Percentiles rank a stretch among this genome's conserved stretches.
Conservation (phyloP, 176 grass and related monocot species). For the Cocos nucifera region DNA sequence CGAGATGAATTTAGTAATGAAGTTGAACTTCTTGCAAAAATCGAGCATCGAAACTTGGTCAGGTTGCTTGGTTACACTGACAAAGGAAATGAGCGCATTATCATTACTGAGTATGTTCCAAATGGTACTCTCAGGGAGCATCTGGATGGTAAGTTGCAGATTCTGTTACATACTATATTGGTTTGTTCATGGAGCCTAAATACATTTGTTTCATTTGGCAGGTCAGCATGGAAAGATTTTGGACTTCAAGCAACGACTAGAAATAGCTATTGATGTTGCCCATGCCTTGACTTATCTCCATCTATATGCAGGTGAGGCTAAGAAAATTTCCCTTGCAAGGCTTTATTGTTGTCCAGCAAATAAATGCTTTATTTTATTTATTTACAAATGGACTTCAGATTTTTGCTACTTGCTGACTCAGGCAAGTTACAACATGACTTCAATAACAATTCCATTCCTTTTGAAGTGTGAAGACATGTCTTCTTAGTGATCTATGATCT, state of each 20-base stretch:
- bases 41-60: slow-evolving; percentile 96
- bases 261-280: slow-evolving; percentile 96
- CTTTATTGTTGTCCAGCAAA: too few relatives aligned
- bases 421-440: too few relatives aligned
- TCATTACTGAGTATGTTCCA: slow-evolving; percentile 90
- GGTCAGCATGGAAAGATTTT: slow-evolving; percentile 65
- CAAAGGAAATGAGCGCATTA: slow-evolving; percentile 93
- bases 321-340: too few relatives aligned
- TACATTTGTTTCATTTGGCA: slow-evolving; percentile 32
- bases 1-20: slow-evolving; percentile 93
- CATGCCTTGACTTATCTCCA: slow-evolving; percentile 97
- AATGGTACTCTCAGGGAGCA: slow-evolving; percentile 98
- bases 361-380: too few relatives aligned
- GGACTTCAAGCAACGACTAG: slow-evolving; percentile 90
- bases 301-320: slow-evolving; percentile 71
- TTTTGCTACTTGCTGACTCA: too few relatives aligned
- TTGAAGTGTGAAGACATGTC: too few relatives aligned
- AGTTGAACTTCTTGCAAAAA: slow-evolving; percentile 88
- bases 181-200: not conserved
- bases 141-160: slow-evolving; percentile 66
- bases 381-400: too few relatives aligned
- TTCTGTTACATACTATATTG: slow-evolving; percentile 1
- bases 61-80: slow-evolving; percentile 75
- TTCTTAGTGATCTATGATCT: too few relatives aligned
- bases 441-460: too few relatives aligned